Conservation (phyloP, 257 asterid species). For the Lavandula angustifolia region DNA sequence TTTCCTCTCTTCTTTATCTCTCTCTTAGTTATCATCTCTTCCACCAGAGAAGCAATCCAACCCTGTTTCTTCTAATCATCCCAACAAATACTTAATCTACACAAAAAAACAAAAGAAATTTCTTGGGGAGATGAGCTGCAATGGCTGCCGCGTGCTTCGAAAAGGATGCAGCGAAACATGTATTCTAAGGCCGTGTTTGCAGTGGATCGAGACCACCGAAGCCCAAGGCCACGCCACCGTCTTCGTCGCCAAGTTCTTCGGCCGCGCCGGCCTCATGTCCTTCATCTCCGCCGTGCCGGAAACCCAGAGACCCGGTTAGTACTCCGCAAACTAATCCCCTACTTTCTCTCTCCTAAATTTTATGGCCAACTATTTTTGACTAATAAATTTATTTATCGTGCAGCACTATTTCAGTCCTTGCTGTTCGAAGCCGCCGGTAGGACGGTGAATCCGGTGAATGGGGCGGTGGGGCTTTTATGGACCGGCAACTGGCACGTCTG, state of each 20-base stretch:
- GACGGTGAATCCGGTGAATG: conserved; percentile 60
- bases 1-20: conserved; percentile 12
- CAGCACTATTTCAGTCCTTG: conserved; percentile 59
- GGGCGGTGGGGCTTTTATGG: conserved; percentile 58
- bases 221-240: conserved; percentile 66
- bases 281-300: conserved; percentile 63
- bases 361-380: no score
- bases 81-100: background rate
- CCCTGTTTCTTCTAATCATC: background rate
- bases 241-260: conserved; percentile 67
- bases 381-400: background rate
- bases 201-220: conserved; percentile 55
- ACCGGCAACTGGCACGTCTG: conserved; percentile 64
- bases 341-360: background rate
- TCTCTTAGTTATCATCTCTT: conserved; percentile 29
- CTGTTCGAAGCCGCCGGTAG: conserved; percentile 65
- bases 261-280: conserved; percentile 72
- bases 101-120: background rate
- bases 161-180: conserved; percentile 67
- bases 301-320: conserved; percentile 49
- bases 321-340: background rate
- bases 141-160: conserved; percentile 73
- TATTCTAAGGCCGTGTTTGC: conserved; percentile 49
- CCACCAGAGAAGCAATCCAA: background rate
- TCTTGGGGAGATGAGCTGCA: conserved; percentile 53